Base-by-base conservation (phyloP, 2,329 filamentous ascomycete genomes). In the Conoideocrella luteorostrata region DNA sequence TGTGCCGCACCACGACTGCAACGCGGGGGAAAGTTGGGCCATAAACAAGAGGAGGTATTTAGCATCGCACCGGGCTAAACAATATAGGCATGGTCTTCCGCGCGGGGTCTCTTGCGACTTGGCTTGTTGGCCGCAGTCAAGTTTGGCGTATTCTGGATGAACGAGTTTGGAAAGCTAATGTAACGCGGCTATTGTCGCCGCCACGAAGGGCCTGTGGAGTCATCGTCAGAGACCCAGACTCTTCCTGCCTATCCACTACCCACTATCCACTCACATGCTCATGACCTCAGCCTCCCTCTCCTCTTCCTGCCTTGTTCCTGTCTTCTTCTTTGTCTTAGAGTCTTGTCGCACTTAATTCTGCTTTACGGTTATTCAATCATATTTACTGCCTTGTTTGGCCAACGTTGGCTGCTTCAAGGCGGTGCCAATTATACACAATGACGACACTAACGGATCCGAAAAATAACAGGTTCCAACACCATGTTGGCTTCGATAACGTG, bases 401-500 rank as follows among this genome's bases (percentile, higher is more conserved):
- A 9, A 28, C 12, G 7, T 33, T 7, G 21, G 35, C 29, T 22
- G 24, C 43, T 13, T 17, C 34, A 22, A 35, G 22, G 26, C 35
- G 23, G 12, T 29, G 37, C 13, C 23, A 23, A 40, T 41, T 42
- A 33, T 39, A 48, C 46, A 34, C 44, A 41, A 73, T 71, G 69
- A 57, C 65, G 47, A 58, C 60, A 60, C 71, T 74, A 65, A 75
- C 69, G 45, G 53, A 57, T 40, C 53, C 50, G 47, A 60, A 50
- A 53, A 59, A 59, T 51, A 60, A 65, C 62, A 81, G 77, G 56
- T 80, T 80, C 58, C 70, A 74, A 53, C 67, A 69, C 26, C 77
- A 79, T 62, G 76, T 81, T 47, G 75, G 72, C 29, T 81, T 81
- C 56, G 77, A 80, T 64, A 80, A 79, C 51, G 66, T 80, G 28